phyloP scores from a whole-genome alignment of 75 land plant genomes.

The Gnetum montanum region DNA sequence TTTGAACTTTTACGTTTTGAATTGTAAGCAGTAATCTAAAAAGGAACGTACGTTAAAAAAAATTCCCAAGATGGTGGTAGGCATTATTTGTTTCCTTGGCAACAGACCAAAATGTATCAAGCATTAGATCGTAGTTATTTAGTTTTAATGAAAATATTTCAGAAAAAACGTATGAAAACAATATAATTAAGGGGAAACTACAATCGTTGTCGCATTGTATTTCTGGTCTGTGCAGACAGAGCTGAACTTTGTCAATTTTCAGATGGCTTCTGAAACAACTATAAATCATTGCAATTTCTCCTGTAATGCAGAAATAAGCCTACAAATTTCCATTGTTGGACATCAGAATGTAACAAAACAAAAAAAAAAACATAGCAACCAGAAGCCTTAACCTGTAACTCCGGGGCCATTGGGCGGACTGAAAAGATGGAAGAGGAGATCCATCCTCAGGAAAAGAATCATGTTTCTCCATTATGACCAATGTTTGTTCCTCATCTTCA shows the following conservation, averaged over 20 bases:
- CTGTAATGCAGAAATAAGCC: not conserved
- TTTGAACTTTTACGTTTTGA: not conserved
- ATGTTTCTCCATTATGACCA: not conserved
- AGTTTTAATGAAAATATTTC: too few species aligned
- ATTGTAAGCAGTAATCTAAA: not conserved
- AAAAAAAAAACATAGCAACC: not conserved
- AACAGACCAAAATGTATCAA: too few species aligned
- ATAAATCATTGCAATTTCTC: not conserved
- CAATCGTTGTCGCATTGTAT: too few species aligned
- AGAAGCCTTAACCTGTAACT: not conserved
- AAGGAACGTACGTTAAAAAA: not conserved
- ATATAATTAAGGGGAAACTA: too few species aligned
- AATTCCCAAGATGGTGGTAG: not conserved
- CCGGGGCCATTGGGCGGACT: constrained; percentile 5
- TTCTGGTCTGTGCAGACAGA: too few species aligned
- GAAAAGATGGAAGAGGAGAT: not conserved
- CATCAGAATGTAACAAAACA: not conserved
- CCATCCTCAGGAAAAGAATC: not conserved
- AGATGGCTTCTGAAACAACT: not conserved
- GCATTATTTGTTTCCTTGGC: too few species aligned
- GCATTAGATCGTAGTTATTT: too few species aligned
- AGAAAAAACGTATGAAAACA: too few species aligned
- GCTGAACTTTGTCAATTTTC: not conserved
- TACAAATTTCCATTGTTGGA: not conserved
- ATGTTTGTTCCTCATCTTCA: not conserved